These are phyloP conservation scores for Myochromella boudieri DNA, from an alignment of 768 basidiomycete species.

Conservation along the genomic window DNA sequence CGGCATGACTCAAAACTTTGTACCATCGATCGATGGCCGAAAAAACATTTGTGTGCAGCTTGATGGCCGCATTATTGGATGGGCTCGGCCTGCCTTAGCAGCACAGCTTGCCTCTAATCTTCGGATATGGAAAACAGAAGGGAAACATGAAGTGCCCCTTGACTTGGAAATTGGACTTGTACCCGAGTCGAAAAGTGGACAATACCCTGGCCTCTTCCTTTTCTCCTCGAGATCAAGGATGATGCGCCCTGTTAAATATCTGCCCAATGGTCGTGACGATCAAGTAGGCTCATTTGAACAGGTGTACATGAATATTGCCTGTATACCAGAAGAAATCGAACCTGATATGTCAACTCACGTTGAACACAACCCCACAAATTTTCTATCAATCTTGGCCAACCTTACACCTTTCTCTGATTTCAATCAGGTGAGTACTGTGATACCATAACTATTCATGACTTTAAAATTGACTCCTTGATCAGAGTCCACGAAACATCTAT, in stretches of 20 bases:
- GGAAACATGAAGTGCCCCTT: constrained; percentile 74
- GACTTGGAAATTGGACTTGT: constrained; percentile 96
- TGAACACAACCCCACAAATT: constrained; percentile 92
- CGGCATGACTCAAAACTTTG: constrained; percentile 93
- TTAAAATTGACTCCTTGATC: constrained; percentile 8
- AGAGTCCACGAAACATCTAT: constrained; percentile 91
- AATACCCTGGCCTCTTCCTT: constrained; percentile 94
- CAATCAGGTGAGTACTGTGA: constrained; percentile 71
- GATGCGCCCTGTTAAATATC: constrained; percentile 97
- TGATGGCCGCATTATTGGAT: constrained; percentile 94
- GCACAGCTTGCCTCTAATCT: constrained; percentile 80
- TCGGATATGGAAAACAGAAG: constrained; percentile 94
- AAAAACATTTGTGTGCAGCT: constrained; percentile 87
- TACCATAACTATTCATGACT: constrained; percentile 20
- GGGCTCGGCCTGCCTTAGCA: constrained; percentile 77
- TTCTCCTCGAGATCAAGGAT: constrained; percentile 87
- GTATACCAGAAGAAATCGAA: constrained; percentile 83
- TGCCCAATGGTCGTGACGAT: constrained; percentile 83
- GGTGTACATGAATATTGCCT: constrained; percentile 98
- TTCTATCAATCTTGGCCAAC: constrained; percentile 95
- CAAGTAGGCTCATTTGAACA: constrained; percentile 97
- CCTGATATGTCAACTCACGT: constrained; percentile 81
- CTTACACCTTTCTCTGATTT: constrained; percentile 99
- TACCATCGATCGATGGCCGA: constrained; percentile 76
- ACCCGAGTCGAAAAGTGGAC: constrained; percentile 86